Percentiles rank a stretch among this genome's conserved stretches.
phyloP scores from a whole-genome alignment of 108 stramenopile species.

The Nitzschia sp. region DNA sequence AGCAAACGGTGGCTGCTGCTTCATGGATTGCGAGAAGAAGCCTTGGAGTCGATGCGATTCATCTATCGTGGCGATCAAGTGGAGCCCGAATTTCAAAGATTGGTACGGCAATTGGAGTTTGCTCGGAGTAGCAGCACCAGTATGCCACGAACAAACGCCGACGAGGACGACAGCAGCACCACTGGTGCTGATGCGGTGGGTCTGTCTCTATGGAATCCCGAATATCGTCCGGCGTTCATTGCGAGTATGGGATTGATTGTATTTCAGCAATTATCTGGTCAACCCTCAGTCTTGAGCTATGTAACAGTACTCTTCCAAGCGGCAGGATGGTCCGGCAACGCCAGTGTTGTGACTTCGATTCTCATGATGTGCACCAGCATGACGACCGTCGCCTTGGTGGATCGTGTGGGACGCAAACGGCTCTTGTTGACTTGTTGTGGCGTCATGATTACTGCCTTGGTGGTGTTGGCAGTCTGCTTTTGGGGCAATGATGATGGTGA shows the following conservation, averaged over 20 bases:
- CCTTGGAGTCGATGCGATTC: conserved; percentile 41
- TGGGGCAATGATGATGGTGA: conserved; percentile 25
- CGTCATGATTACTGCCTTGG: conserved; percentile 28
- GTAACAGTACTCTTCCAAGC: conserved; percentile 60
- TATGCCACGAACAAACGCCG: neutral
- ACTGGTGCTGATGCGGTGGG: no score
- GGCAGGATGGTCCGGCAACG: conserved; percentile 54
- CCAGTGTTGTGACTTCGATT: conserved; percentile 52
- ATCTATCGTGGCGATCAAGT: conserved; percentile 32
- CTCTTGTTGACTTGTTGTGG: conserved; percentile 21
- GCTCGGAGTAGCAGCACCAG: neutral
- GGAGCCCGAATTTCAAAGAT: conserved; percentile 26
- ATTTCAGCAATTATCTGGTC: conserved; percentile 78
- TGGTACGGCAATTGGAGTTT: neutral
- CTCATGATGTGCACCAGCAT: conserved; percentile 63
- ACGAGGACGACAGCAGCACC: neutral
- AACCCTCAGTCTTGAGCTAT: conserved; percentile 75
- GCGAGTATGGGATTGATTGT: conserved; percentile 60
- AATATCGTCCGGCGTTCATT: conserved; percentile 40
- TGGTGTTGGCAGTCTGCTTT: conserved; percentile 25
- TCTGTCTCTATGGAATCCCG: neutral
- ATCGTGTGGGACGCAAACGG: conserved; percentile 41
- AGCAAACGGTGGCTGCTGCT: conserved; percentile 46
- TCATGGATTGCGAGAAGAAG: conserved; percentile 39
- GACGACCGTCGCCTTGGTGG: conserved; percentile 39